Conservation (phyloP, 805 yeast genomes). For the Metschnikowia cubensis region DNA sequence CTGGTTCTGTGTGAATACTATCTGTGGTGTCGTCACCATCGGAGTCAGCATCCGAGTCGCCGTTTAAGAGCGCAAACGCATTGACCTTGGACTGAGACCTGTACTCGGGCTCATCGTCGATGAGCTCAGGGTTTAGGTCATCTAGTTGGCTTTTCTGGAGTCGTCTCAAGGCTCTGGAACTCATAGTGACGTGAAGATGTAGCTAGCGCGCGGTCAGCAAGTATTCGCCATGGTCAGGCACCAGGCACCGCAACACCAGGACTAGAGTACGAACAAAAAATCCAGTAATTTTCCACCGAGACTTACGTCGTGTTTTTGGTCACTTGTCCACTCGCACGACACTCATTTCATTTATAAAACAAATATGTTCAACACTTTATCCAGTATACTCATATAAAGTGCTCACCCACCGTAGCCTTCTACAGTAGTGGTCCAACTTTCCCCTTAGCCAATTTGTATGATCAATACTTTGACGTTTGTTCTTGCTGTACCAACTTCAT, state of each 20-base stretch:
- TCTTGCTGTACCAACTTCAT: no score
- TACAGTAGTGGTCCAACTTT: no score
- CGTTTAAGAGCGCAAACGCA: conserved; percentile 42
- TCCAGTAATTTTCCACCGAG: no score
- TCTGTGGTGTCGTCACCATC: conserved; percentile 17
- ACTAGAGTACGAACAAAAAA: no score
- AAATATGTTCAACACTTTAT: no score
- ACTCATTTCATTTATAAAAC: no score
- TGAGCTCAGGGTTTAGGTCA: conserved; percentile 12
- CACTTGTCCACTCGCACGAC: no score
- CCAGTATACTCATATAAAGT: no score
- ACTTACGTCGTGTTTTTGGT: no score
- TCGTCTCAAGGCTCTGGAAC: conserved; percentile 25
- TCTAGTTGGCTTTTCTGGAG: conserved; percentile 19
- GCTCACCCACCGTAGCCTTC: no score
- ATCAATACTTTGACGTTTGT: no score
- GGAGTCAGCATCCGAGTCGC: conserved; percentile 15
- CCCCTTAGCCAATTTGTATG: no score
- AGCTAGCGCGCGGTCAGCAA: conserved; percentile 1
- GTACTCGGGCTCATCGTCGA: conserved; percentile 11
- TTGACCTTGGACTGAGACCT: conserved; percentile 24
- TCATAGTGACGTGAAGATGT: conserved; percentile 14
- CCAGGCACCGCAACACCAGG: neutral
- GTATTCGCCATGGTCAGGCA: neutral
- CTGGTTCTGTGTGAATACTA: conserved; percentile 3